Evolutionary conservation across 2,329 filamentous ascomycete species (phyloP), one percentile per base, ranked within the genome.

Genomic region (Aureobasidium melanogenum): DNA sequence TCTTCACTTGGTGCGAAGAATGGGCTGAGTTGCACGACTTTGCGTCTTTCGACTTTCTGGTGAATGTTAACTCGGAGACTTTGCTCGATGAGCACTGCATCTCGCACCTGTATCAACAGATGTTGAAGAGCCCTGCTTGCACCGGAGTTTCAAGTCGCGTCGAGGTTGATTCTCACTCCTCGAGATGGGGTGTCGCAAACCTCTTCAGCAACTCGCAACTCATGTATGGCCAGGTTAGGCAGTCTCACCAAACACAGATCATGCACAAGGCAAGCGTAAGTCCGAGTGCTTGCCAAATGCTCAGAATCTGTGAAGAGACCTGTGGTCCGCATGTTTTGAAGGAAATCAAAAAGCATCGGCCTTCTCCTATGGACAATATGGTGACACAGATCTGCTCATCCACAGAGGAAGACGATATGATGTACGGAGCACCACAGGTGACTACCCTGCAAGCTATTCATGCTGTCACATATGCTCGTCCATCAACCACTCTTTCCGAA

Each of bases 211-310:
- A 74, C 1, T 28, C 41, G 2, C 30, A 28, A 19, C 22, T 32
- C 15, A 17, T 50, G 43, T 50, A 39, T 17, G 41, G 47, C 17
- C 60, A 56, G 30, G 3, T 50, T 14, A 74, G 77, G 1, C 75
- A 79, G 10, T 76, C 79, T 68, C 79, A 80, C 64, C 79, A 81
- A 66, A 79, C 77, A 9, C 72, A 77, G 38, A 73, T 78, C 48
- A 80, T 78, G 0, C 76, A 78, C 61, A 80, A 80, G 59, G 78
- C 80, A 50, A 79, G 78, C 39, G 80, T 77, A 63, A 71, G 79
- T 2, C 77, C 78, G 0, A 78, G 78, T 5, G 80, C 79, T 51
- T 81, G 79, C 62, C 79, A 81, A 65, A 72, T 81, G 17, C 77
- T 81, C 55, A 77, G 76, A 14, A 74, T 81, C 14, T 77, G 79